Percentiles rank a stretch among this genome's conserved stretches.
phyloP scores from a whole-genome alignment of 176 grass and related monocot genomes.

The Musa itinerans region DNA sequence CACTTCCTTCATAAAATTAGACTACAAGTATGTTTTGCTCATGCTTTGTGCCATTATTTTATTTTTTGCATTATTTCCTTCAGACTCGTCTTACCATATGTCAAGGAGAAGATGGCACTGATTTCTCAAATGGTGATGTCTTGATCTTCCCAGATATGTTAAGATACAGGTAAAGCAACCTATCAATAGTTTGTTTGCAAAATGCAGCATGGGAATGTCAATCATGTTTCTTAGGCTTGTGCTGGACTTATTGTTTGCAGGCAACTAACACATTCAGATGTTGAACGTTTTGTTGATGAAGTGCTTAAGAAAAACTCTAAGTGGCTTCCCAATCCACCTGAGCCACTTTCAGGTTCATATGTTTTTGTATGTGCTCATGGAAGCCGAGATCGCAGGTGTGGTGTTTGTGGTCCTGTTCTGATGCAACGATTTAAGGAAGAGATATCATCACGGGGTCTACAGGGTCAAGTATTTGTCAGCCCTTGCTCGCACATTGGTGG shows the following conservation, averaged over 20 bases:
- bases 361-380: constrained; percentile 84
- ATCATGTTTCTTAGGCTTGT: background rate
- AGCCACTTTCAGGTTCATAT: constrained; percentile 61
- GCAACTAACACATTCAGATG: constrained; percentile 80
- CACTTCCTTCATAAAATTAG: background rate
- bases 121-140: constrained; percentile 25
- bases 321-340: constrained; percentile 63
- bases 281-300: constrained; percentile 85
- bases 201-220: background rate
- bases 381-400: constrained; percentile 84
- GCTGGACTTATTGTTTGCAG: constrained; percentile 28
- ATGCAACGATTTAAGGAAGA: constrained; percentile 79
- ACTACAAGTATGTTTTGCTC: background rate
- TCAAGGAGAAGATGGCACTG: constrained; percentile 21
- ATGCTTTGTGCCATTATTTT: background rate
- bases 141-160: constrained; percentile 30
- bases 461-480: constrained; percentile 58
- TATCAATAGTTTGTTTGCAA: background rate
- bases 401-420: constrained; percentile 78
- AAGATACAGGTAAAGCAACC: constrained; percentile 17
- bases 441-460: constrained; percentile 44
- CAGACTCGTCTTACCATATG: constrained; percentile 24
- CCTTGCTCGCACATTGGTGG: constrained; percentile 88
- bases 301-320: constrained; percentile 76
- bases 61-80: background rate